Conservation (phyloP, 1,284 basidiomycete genomes). For the Mycosarcoma mackinlayi region DNA sequence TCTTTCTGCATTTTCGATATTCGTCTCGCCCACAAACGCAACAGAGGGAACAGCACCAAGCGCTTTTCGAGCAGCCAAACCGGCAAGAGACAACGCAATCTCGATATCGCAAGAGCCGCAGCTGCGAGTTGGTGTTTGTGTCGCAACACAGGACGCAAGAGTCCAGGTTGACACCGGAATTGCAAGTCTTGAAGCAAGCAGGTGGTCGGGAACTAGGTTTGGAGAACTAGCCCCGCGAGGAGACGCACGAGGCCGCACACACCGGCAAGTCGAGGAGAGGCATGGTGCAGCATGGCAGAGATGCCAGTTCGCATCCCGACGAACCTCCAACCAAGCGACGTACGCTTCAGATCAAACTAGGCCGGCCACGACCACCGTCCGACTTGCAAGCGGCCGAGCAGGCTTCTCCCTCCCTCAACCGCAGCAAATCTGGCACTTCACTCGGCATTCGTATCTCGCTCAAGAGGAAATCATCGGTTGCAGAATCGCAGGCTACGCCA, state of each 20-base stretch:
- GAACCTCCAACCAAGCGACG: constrained; percentile 32
- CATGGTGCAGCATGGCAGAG: constrained; percentile 38
- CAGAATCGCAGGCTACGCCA: constrained; percentile 16
- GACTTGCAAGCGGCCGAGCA: constrained; percentile 16
- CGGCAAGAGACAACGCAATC: constrained; percentile 6
- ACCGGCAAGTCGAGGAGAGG: constrained; percentile 1
- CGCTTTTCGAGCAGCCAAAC: too few species aligned
- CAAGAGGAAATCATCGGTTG: constrained; percentile 31
- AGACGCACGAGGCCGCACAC: neutral
- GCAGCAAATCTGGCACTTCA: constrained; percentile 8
- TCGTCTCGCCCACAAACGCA: constrained; percentile 6
- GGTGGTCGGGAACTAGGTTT: too few species aligned
- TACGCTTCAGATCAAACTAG: constrained; percentile 47
- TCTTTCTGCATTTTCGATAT: constrained; percentile 9
- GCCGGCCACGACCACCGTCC: constrained; percentile 25
- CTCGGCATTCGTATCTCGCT: constrained; percentile 42
- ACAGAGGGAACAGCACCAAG: too few species aligned
- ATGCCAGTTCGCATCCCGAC: constrained; percentile 33
- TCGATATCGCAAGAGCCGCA: constrained; percentile 6
- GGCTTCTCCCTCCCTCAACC: constrained; percentile 32
- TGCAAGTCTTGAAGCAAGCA: too few species aligned
- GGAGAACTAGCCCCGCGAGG: too few species aligned
- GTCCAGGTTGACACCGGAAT: neutral
- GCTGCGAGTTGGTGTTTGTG: neutral
- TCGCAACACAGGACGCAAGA: neutral